Conservation (phyloP, 306 rosid genomes). For the Cicer chorassanicum region DNA sequence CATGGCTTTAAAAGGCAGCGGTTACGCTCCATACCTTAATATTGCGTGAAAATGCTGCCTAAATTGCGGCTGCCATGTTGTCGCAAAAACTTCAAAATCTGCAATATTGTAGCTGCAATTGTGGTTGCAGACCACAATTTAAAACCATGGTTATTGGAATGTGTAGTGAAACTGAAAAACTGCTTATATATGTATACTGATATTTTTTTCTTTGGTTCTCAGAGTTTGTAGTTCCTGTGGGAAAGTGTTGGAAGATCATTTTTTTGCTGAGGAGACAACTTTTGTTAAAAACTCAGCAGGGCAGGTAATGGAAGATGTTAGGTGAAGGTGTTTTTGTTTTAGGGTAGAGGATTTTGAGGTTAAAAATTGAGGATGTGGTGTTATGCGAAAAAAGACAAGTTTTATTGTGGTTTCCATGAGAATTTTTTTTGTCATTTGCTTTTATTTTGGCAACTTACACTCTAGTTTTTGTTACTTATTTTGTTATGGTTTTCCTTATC, state of each 20-base stretch:
- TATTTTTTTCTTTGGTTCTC: conserved; percentile 1
- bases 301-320: conserved; percentile 33
- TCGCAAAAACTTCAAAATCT: too few species aligned
- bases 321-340: neutral
- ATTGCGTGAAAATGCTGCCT: too few species aligned
- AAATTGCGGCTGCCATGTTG: too few species aligned
- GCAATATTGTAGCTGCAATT: too few species aligned
- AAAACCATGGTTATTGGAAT: neutral
- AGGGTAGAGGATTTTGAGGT: conserved; percentile 19
- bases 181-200: neutral
- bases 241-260: conserved; percentile 42
- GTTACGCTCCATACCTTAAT: too few species aligned
- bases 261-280: conserved; percentile 29
- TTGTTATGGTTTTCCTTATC: conserved; percentile 14
- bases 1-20: too few species aligned
- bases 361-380: neutral
- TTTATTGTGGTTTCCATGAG: conserved; percentile 17
- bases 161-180: neutral
- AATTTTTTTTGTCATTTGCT: neutral
- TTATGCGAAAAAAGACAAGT: conserved; percentile 1
- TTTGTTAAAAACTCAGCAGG: conserved; percentile 38
- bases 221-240: conserved; percentile 44
- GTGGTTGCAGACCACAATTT: too few species aligned
- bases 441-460: neutral
- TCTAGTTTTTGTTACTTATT: neutral